Base-by-base conservation (phyloP, 2,329 filamentous ascomycete genomes). In the Fusarium albidum region DNA sequence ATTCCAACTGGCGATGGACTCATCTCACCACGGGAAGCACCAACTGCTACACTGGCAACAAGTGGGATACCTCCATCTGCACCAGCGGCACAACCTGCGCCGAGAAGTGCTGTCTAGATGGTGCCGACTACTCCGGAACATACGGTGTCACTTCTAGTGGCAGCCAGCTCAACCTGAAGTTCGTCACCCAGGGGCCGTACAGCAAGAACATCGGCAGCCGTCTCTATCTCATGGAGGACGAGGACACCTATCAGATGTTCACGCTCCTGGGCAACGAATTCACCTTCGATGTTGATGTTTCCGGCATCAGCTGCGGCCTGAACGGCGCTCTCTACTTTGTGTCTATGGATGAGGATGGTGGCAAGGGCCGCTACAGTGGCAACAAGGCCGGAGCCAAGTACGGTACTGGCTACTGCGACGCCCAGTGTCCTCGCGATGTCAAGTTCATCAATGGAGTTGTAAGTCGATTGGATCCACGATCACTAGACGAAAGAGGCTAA, bases 271-370 rank as follows among this genome's bases (percentile, higher is more conserved):
- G 84, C 73, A 81, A 87, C 67, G 88, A 91, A 72, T 86, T 91
- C 74, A 87, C 85, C 48, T 89, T 91, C 57, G 87, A 90, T 49
- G 87, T 90, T 21, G 88, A 91, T 68, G 83, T 89, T 37, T 89
- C 86, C 33, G 80, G 82, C 63, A 76, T 89, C 15, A 82, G 83
- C 54, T 91, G 88, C 66, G 88, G 88, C 55, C 74, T 91, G 53
- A 91, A 91, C 72, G 88, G 87, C 48, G 88, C 88, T 38, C 75
- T 91, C 39, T 90, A 91, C 76, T 83, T 86, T 49, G 80, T 83
- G 38, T 77, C 79, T 67, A 87, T 87, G 84, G 82, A 84, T 32
- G 72, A 74, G 14, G 82, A 86, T 59, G 83, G 83, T 61, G 83
- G 83, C 40, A 67, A 76, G 60, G 65, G 71, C 68, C 79, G 78